Conservation (phyloP, 495 filamentous ascomycete species). For the Tetracladium setigerum region DNA sequence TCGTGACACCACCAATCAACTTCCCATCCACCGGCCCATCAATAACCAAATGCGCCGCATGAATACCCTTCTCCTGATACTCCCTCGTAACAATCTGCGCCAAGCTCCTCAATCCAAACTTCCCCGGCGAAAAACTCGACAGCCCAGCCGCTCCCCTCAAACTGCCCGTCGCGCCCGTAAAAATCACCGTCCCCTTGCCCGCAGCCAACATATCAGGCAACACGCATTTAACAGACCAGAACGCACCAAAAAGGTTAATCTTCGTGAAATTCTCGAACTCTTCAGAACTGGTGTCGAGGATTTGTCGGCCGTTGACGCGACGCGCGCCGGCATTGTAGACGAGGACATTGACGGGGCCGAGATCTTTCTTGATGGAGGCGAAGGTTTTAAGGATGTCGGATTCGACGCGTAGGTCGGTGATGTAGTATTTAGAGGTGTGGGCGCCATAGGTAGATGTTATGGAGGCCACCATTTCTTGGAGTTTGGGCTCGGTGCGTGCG, state of each 20-base stretch:
- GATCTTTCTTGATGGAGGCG: slow-evolving; percentile 15
- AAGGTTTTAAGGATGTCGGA: slow-evolving; percentile 18
- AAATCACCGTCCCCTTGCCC: slow-evolving; percentile 23
- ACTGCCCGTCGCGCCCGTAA: slow-evolving; percentile 26
- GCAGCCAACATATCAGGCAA: slow-evolving; percentile 25
- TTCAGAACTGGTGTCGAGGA: slow-evolving; percentile 24
- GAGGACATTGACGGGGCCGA: slow-evolving; percentile 22
- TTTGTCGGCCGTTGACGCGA: slow-evolving; percentile 18
- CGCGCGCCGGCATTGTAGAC: slow-evolving; percentile 28
- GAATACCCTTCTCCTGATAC: slow-evolving; percentile 23
- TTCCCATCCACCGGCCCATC: slow-evolving; percentile 34
- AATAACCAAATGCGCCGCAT: slow-evolving; percentile 25
- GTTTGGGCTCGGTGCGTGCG: slow-evolving; percentile 24
- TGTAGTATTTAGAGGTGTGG: slow-evolving; percentile 20
- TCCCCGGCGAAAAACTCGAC: slow-evolving; percentile 25
- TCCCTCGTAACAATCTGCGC: slow-evolving; percentile 25
- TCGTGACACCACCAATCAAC: slow-evolving; percentile 32
- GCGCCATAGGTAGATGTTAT: slow-evolving; percentile 12
- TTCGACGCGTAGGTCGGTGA: slow-evolving; percentile 23
- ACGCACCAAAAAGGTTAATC: slow-evolving; percentile 28
- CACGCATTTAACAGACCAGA: slow-evolving; percentile 23
- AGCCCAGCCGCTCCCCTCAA: slow-evolving; percentile 22
- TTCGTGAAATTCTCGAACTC: slow-evolving; percentile 25
- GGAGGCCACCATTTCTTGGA: slow-evolving; percentile 16
- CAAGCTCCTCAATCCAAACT: slow-evolving; percentile 25